These are phyloP conservation scores for Serendipita vermifera DNA, from an alignment of 768 basidiomycete genomes.

Conservation along the genomic window DNA sequence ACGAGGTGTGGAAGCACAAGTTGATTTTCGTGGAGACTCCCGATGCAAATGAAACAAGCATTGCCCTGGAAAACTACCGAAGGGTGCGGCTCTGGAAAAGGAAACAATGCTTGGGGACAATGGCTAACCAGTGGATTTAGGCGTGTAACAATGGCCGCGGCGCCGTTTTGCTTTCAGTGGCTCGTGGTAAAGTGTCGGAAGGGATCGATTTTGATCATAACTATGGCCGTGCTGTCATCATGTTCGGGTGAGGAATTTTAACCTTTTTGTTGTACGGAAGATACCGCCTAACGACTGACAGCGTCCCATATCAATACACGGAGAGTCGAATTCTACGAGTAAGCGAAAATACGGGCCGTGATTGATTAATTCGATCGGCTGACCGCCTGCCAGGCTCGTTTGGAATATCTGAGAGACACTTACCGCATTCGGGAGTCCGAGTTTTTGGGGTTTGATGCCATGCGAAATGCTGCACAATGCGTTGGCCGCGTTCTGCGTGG, in stretches of 20 bases:
- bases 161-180: constrained; percentile 90
- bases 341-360: not conserved
- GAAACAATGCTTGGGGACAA: too few species aligned
- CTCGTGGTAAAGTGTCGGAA: constrained; percentile 97
- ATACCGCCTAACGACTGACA: constrained; percentile 21
- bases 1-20: constrained; percentile 99
- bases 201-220: constrained; percentile 99
- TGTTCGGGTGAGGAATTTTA: constrained; percentile 71
- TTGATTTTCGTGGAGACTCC: constrained; percentile 98
- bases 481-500: constrained; percentile 95
- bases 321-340: constrained; percentile 89
- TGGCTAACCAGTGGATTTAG: constrained; percentile 36
- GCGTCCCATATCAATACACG: constrained; percentile 95
- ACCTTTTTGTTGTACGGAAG: not conserved
- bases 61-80: constrained; percentile 93
- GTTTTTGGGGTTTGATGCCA: constrained; percentile 97
- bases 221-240: constrained; percentile 96
- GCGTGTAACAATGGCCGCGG: constrained; percentile 98
- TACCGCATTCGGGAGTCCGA: constrained; percentile 98
- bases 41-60: constrained; percentile 96
- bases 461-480: constrained; percentile 98
- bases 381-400: constrained; percentile 45
- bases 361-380: not conserved
- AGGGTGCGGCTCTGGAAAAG: constrained; percentile 40
- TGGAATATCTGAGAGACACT: constrained; percentile 96